phyloP scores from a whole-genome alignment of 192 early-diverging fungal genomes.

The Chytriomyces sp. region DNA sequence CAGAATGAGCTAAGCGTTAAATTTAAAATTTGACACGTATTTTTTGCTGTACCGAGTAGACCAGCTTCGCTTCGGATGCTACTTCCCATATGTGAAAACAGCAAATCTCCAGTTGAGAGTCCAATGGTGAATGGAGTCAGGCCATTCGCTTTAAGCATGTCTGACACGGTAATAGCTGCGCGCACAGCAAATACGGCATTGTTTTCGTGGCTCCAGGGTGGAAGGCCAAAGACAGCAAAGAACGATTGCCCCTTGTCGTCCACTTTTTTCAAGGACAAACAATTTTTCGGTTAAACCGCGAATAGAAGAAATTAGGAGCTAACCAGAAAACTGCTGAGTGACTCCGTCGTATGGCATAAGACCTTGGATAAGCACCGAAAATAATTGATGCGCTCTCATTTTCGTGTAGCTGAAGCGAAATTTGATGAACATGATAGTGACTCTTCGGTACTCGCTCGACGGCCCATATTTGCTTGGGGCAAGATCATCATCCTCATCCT shows the following conservation, averaged over 20 bases:
- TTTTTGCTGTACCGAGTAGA: constrained; percentile 20
- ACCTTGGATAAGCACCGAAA: constrained; percentile 29
- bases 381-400: constrained; percentile 31
- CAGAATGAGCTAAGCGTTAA: neutral
- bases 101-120: constrained; percentile 38
- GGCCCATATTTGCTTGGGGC: constrained; percentile 7
- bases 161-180: constrained; percentile 29
- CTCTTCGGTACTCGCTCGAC: constrained; percentile 37
- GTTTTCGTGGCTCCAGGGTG: constrained; percentile 45
- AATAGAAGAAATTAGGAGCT: neutral
- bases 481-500: neutral
- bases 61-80: constrained; percentile 41
- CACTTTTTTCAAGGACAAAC: constrained; percentile 6
- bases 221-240: constrained; percentile 41
- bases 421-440: constrained; percentile 41
- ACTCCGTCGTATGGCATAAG: constrained; percentile 32
- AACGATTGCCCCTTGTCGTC: constrained; percentile 43
- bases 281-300: neutral
- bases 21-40: neutral
- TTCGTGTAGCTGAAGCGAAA: constrained; percentile 32
- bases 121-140: constrained; percentile 36
- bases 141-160: constrained; percentile 11
- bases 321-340: constrained; percentile 41
- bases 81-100: constrained; percentile 40
- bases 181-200: constrained; percentile 36